These are phyloP conservation scores for Bipolaris oryzae DNA, from an alignment of 2,329 filamentous ascomycete genomes.

Conservation along the genomic window DNA sequence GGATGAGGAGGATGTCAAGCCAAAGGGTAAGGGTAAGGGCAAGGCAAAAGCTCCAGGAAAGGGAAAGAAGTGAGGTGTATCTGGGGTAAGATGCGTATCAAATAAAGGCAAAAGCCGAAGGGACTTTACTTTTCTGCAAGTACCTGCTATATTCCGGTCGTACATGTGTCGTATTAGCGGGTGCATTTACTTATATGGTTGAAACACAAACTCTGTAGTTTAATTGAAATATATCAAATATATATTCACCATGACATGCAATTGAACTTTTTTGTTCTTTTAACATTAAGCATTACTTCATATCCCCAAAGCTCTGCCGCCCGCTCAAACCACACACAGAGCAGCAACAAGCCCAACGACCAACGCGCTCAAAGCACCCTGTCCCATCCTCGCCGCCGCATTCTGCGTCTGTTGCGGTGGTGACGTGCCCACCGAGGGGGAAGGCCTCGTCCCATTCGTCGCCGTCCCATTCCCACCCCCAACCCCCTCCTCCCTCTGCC, in stretches of 20 bases:
- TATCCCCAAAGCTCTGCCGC: too few species aligned
- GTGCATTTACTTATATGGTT: not conserved
- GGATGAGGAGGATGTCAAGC: conserved; percentile 56
- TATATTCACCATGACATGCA: too few species aligned
- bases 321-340: conserved; percentile 20
- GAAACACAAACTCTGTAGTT: not conserved
- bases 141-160: not conserved
- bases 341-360: conserved; percentile 19
- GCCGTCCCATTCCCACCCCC: conserved; percentile 26
- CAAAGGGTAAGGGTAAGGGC: conserved; percentile 49
- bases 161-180: not conserved
- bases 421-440: conserved; percentile 16
- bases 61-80: conserved; percentile 11
- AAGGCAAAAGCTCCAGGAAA: conserved; percentile 54
- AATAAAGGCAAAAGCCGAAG: not conserved
- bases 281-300: too few species aligned
- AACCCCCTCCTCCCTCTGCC: conserved; percentile 20
- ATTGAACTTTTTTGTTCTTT: too few species aligned
- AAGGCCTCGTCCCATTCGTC: conserved; percentile 24
- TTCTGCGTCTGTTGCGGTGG: conserved; percentile 16
- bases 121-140: not conserved
- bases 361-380: conserved; percentile 11
- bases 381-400: conserved; percentile 17
- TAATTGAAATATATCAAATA: not conserved
- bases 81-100: not conserved